These are phyloP conservation scores for Ustilago cynodontis DNA, from an alignment of 1,284 basidiomycete species.

Conservation along the genomic window DNA sequence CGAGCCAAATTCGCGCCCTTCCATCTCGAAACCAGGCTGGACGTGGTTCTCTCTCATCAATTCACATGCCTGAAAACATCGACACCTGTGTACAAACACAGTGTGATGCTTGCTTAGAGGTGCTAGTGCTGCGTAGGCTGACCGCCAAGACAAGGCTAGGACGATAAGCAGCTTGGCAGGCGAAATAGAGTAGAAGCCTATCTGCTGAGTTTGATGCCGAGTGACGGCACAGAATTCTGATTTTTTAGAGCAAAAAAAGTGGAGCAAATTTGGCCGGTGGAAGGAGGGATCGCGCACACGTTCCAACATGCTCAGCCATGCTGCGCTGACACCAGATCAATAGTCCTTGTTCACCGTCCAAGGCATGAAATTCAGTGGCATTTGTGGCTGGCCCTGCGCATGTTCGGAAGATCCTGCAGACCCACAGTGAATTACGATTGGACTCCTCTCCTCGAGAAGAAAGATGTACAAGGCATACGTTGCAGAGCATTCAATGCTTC, in stretches of 20 bases:
- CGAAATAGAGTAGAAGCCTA: neutral
- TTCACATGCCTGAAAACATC: neutral
- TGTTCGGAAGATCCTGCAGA: too few relatives aligned
- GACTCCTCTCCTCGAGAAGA: too few relatives aligned
- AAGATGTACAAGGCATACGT: too few relatives aligned
- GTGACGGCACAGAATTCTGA: constrained; percentile 3
- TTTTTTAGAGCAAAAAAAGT: neutral
- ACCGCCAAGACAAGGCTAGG: constrained; percentile 19
- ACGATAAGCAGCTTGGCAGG: constrained; percentile 21
- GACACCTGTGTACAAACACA: too few relatives aligned
- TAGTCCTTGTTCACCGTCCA: too few relatives aligned
- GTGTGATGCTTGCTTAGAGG: too few relatives aligned
- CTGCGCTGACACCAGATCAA: too few relatives aligned
- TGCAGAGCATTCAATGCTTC: too few relatives aligned
- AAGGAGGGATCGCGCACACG: constrained; percentile 1
- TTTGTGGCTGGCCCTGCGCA: too few relatives aligned
- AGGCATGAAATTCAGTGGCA: too few relatives aligned
- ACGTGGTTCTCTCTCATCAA: neutral
- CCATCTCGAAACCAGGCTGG: neutral
- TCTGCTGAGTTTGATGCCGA: constrained; percentile 4
- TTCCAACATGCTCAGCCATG: neutral
- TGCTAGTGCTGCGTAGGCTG: neutral
- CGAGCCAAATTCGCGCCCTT: constrained; percentile 9
- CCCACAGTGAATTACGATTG: too few relatives aligned
- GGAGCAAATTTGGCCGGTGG: constrained; percentile 6